Evolutionary conservation across 2,329 filamentous ascomycete species (phyloP), one percentile per base, ranked within the genome.

Genomic region (Fusarium pilosicola): DNA sequence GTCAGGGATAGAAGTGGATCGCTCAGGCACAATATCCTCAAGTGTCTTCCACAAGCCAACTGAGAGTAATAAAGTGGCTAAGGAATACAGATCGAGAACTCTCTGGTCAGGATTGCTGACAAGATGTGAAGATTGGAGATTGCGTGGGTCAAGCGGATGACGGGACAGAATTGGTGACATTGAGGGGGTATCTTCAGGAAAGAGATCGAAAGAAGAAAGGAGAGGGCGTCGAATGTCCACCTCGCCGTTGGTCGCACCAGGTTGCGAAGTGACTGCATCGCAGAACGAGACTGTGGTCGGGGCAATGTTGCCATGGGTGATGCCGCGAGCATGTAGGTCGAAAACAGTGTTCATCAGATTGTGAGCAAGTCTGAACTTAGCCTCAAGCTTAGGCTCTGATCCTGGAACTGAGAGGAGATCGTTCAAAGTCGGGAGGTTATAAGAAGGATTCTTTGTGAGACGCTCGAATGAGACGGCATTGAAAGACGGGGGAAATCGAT

Each of bases 21-120:
- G 39, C 42, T 83, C 82, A 0, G 86, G 80, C 2, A 86, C 84
- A 0, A 90, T 82, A 24, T 86, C 84, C 62, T 90, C 88, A 0
- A 94, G 85, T 17, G 89, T 91, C 7, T 88, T 90, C 93, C 93
- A 96, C 14, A 95, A 82, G 12, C 93, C 93, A 60, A 95, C 90
- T 12, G 93, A 93, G 6, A 95, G 84, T 1, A 96, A 85, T 8
- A 94, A 83, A 83, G 94, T 88, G 24, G 92, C 92, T 3, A 96
- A 85, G 12, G 92, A 91, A 79, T 94, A 94, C 5, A 95, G 83
- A 69, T 95, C 93, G 38, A 90, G 83, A 2, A 89, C 86, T 44
- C 89, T 88, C 45, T 87, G 87, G 62, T 91, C 88, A 3, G 87
- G 84, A 10, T 85, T 86, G 46, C 83, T 84, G 8, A 81, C 77